Percentiles rank a stretch among this genome's conserved stretches.
Conservation (phyloP, 306 rosid genomes). For the Boehmeria nivea region DNA sequence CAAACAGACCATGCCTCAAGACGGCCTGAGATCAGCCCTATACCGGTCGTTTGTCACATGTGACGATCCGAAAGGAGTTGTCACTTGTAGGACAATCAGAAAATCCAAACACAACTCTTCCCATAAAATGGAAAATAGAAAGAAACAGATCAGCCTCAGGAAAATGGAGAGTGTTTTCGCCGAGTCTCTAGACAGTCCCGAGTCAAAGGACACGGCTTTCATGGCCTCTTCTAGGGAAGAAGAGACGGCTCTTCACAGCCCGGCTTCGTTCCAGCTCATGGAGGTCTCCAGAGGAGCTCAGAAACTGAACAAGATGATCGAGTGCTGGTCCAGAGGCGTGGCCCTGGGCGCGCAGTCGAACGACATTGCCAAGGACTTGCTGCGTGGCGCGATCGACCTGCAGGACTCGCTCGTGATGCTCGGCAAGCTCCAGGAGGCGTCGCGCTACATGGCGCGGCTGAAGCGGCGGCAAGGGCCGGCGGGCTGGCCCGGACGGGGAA, state of each 20-base stretch:
- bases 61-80: slow-evolving; percentile 88
- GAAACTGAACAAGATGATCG: slow-evolving; percentile 69
- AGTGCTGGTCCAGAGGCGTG: slow-evolving; percentile 62
- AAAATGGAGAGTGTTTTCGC: slow-evolving; percentile 30
- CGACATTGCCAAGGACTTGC: slow-evolving; percentile 62
- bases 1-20: slow-evolving; percentile 52
- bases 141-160: slow-evolving; percentile 31
- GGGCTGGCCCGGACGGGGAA: slow-evolving; percentile 24
- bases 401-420: slow-evolving; percentile 69
- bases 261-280: slow-evolving; percentile 61
- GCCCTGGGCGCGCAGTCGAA: slow-evolving; percentile 44
- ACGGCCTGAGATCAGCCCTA: slow-evolving; percentile 47
- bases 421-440: slow-evolving; percentile 69
- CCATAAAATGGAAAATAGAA: slow-evolving; percentile 53
- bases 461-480: slow-evolving; percentile 33
- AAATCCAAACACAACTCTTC: slow-evolving; percentile 40
- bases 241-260: slow-evolving; percentile 22
- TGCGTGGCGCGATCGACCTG: slow-evolving; percentile 77
- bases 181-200: slow-evolving; percentile 16
- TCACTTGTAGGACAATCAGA: slow-evolving; percentile 62
- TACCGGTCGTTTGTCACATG: slow-evolving; percentile 78
- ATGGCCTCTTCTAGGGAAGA: slow-evolving; percentile 28
- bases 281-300: slow-evolving; percentile 68
- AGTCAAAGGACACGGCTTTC: slow-evolving; percentile 24
- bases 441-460: slow-evolving; percentile 33